Evolutionary conservation across 129 eudicot genomes (phyloP), one percentile per base, ranked within the genome.

Genomic region (Centella asiatica): DNA sequence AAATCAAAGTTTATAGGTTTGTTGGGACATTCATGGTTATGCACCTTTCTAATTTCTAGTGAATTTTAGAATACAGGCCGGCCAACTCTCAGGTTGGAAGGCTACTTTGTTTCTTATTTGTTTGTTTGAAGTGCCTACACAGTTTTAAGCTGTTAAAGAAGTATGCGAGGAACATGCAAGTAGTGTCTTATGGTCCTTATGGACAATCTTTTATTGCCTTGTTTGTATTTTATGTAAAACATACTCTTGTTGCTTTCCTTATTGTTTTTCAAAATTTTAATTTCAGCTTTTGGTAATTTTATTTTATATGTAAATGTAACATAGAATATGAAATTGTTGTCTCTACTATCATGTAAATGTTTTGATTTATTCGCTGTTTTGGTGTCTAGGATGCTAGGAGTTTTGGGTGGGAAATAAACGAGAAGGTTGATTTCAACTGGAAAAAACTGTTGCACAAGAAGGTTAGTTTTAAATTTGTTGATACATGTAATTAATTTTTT

Each of bases 341-440:
- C n/a, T n/a, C n/a, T n/a, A n/a, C n/a, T n/a, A n/a, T n/a, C n/a
- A n/a, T n/a, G n/a, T n/a, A n/a, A n/a, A n/a, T 22, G 33, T 49
- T 49, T 23, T 49, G 55, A 19, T 49, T 23, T 5, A 49, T 23
- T 3, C 39, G 55, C 31, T 19, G 9, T 48, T 57, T 76, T 62
- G 64, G 27, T 60, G 32, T 65, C 68, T 71, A 92, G 98, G 98
- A 92, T 54, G 76, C 98, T 34, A 74, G 90, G 72, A 86, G 73
- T 63, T 92, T 65, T 76, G 98, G 98, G 28, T 92, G 98, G 98
- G 85, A 92, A 44, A 65, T 92, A 67, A 92, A 80, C 69, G 98
- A 92, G 71, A 92, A 77, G 54, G n/a, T 84, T 65, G 90, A 92
- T 77, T 92, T 87, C 85, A 84, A 84, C 44, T 92, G 98, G 98